phyloP scores from a whole-genome alignment of 139 green algal species.

The Zygnema circumcarinatum region DNA sequence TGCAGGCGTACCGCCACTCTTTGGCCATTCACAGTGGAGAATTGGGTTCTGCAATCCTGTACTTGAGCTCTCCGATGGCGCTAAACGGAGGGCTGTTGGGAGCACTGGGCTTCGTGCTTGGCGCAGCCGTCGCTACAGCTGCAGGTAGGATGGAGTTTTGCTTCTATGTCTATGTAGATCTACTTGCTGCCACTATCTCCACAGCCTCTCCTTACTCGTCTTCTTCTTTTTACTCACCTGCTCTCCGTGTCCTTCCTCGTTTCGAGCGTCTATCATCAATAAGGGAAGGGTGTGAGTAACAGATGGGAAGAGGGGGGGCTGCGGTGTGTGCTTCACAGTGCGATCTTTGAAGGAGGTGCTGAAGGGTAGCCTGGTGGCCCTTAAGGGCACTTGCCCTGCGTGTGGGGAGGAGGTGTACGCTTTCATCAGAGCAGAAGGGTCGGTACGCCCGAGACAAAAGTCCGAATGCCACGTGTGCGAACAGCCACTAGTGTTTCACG shows the following conservation, averaged over 20 bases:
- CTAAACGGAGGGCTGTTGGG: slow-evolving; percentile 7
- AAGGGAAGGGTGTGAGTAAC: no score
- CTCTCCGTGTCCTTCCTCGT: not conserved
- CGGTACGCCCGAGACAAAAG: not conserved
- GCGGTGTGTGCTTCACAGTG: slow-evolving; percentile 2
- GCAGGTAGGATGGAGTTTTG: slow-evolving; percentile 24
- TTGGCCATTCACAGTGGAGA: not conserved
- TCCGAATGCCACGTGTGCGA: slow-evolving; percentile 46
- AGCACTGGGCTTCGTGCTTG: slow-evolving; percentile 12
- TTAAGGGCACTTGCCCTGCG: slow-evolving; percentile 26
- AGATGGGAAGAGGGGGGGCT: no score
- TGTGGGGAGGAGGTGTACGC: slow-evolving; percentile 45
- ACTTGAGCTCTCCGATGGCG: not conserved
- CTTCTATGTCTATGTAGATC: not conserved
- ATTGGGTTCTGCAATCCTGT: not conserved
- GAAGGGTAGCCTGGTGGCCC: slow-evolving; percentile 20
- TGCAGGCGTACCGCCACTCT: not conserved
- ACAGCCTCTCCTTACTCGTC: not conserved
- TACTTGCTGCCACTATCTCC: not conserved
- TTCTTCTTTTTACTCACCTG: not conserved
- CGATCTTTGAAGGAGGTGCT: slow-evolving; percentile 18
- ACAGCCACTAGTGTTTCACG: slow-evolving; percentile 36
- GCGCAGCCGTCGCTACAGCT: slow-evolving; percentile 13
- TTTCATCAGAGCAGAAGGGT: slow-evolving; percentile 1
- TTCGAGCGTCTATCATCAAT: no score